These are phyloP conservation scores for Neofusicoccum parvum DNA, from an alignment of 2,329 filamentous ascomycete species.

Conservation along the genomic window DNA sequence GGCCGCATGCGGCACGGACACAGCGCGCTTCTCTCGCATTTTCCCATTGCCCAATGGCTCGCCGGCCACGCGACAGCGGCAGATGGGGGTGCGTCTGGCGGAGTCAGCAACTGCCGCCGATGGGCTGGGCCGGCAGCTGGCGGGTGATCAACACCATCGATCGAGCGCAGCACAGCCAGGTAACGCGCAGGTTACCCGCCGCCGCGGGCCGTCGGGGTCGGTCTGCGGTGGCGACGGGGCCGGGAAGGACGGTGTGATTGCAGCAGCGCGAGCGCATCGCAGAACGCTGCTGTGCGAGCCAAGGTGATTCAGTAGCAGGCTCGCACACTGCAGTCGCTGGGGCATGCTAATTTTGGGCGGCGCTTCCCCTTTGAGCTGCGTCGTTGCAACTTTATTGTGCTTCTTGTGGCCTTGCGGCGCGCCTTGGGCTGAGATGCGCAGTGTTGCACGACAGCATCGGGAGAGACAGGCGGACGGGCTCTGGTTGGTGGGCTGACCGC, in stretches of 20 bases:
- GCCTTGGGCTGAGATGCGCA: not conserved
- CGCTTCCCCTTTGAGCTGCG: conserved; percentile 2
- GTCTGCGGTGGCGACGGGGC: not conserved
- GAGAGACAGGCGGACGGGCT: not conserved
- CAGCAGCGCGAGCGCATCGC: not conserved
- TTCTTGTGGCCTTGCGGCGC: not conserved
- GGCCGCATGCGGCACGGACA: conserved; percentile 12
- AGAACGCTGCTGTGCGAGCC: not conserved
- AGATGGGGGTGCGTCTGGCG: not conserved
- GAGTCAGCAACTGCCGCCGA: not conserved
- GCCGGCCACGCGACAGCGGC: not conserved
- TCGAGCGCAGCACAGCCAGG: not conserved
- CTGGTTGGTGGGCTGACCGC: too few relatives aligned
- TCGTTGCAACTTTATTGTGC: conserved; percentile 9
- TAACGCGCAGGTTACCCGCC: not conserved
- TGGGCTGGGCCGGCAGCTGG: not conserved
- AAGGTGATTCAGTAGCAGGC: too few relatives aligned
- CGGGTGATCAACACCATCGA: not conserved
- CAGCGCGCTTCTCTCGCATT: not conserved
- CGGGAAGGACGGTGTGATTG: conserved; percentile 9
- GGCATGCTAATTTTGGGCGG: conserved; percentile 9
- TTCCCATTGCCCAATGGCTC: not conserved
- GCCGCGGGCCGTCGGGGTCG: not conserved
- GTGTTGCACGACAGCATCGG: conserved; percentile 11
- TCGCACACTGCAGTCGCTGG: not conserved